Evolutionary conservation across 208 protist species (phyloP).

Genomic region (Trypanosomatidae sp.): DNA sequence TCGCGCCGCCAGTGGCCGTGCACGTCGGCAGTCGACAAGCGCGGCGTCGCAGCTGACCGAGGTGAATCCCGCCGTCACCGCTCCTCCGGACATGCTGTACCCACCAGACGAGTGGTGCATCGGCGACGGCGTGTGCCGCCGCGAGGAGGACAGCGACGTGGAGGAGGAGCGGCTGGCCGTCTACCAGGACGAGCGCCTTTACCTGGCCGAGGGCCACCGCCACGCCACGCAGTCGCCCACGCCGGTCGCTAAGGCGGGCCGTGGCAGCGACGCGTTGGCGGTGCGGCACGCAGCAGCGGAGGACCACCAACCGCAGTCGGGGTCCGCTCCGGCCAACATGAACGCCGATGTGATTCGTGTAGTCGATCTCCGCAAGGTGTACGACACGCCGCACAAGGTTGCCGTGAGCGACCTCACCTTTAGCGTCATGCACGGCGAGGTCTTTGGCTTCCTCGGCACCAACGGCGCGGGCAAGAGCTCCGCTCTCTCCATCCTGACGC

Average conservation of each 20-base stretch:
- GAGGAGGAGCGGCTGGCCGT: conserved; percentile 44
- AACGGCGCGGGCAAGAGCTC: conserved; percentile 91
- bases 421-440: conserved; percentile 63
- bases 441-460: conserved; percentile 84
- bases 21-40: too few species aligned
- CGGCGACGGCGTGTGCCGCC: conserved; percentile 4
- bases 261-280: too few species aligned
- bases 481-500: conserved; percentile 75
- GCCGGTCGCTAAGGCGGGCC: too few species aligned
- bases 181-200: conserved; percentile 21
- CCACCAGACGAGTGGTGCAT: conserved; percentile 8
- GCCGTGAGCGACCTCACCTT: conserved; percentile 67
- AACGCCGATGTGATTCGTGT: conserved; percentile 48
- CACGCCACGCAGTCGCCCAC: background rate
- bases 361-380: conserved; percentile 40
- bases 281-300: background rate
- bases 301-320: background rate
- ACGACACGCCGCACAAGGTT: conserved; percentile 29
- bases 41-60: too few species aligned
- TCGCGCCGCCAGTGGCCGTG: too few species aligned
- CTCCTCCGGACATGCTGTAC: conserved; percentile 16
- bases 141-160: conserved; percentile 54
- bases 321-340: too few species aligned
- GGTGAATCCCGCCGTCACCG: background rate
- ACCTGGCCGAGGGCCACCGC: conserved; percentile 2